Conservation (phyloP, 2,329 filamentous ascomycete species). For the Pezicula carpinea region DNA sequence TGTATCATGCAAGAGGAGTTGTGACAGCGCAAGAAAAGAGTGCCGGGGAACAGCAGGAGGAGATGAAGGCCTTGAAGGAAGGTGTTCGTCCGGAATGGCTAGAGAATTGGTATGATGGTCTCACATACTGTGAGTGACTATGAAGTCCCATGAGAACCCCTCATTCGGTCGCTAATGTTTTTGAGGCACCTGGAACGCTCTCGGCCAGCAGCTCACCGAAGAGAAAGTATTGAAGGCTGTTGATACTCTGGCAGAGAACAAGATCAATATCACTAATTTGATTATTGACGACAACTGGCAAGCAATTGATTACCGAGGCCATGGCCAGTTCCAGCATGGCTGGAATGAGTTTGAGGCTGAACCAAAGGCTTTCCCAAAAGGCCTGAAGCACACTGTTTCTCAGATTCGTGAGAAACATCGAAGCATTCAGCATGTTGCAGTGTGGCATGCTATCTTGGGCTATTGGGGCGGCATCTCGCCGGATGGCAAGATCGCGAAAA, state of each 20-base stretch:
- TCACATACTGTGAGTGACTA: slow-evolving; percentile 67
- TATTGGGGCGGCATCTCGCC: slow-evolving; percentile 91
- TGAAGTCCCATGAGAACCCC: not conserved
- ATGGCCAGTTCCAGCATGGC: slow-evolving; percentile 51
- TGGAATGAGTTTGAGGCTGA: slow-evolving; percentile 89
- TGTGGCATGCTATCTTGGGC: slow-evolving; percentile 86
- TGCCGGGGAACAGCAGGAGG: slow-evolving; percentile 38
- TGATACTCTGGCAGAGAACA: slow-evolving; percentile 61
- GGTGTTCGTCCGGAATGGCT: slow-evolving; percentile 63
- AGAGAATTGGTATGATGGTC: slow-evolving; percentile 84
- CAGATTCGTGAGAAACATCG: slow-evolving; percentile 66
- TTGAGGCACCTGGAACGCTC: slow-evolving; percentile 81
- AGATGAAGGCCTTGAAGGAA: slow-evolving; percentile 41
- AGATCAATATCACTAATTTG: slow-evolving; percentile 75
- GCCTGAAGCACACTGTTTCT: slow-evolving; percentile 66
- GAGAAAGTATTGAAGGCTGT: slow-evolving; percentile 74
- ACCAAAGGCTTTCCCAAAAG: slow-evolving; percentile 69
- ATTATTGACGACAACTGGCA: slow-evolving; percentile 99
- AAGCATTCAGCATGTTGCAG: slow-evolving; percentile 76
- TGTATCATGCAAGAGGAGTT: slow-evolving; percentile 79
- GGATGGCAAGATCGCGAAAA: slow-evolving; percentile 65
- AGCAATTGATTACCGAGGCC: slow-evolving; percentile 53
- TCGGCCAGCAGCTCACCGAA: slow-evolving; percentile 79
- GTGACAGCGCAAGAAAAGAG: slow-evolving; percentile 42
- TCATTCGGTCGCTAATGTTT: not conserved